Evolutionary conservation across 495 filamentous ascomycete species (phyloP).

Genomic region (Achaetomiella virescens): DNA sequence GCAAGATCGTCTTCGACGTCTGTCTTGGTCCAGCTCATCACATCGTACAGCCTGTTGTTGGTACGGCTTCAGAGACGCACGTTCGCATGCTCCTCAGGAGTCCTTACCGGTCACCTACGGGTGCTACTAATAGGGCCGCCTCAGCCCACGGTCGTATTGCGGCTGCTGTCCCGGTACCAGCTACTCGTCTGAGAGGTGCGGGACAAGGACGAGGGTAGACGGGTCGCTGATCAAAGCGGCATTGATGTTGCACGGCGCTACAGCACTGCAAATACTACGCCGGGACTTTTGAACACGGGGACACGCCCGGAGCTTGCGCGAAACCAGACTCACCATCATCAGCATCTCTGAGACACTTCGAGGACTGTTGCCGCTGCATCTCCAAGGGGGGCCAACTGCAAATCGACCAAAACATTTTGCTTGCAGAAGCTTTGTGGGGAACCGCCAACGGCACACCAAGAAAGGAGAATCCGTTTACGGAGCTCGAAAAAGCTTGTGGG

Average conservation of each 20-base stretch:
- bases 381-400: background rate
- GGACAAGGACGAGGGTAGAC: constrained; percentile 9
- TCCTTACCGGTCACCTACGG: constrained; percentile 18
- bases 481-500: background rate
- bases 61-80: constrained; percentile 7
- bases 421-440: background rate
- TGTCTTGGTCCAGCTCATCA: background rate
- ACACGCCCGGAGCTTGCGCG: constrained; percentile 7
- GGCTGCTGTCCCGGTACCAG: constrained; percentile 18
- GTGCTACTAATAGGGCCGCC: constrained; percentile 28
- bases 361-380: constrained; percentile 5
- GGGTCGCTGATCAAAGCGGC: constrained; percentile 22
- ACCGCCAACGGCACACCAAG: background rate
- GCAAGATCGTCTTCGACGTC: too few relatives aligned
- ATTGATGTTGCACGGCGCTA: constrained; percentile 33
- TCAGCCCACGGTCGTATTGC: constrained; percentile 24
- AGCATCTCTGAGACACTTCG: constrained; percentile 19
- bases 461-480: background rate
- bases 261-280: constrained; percentile 25
- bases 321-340: constrained; percentile 6
- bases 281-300: constrained; percentile 15
- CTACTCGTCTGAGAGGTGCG: constrained; percentile 1
- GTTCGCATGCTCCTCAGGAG: constrained; percentile 2
- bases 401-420: background rate
- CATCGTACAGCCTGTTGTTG: too few relatives aligned